Conservation (phyloP, 179 eudicot genomes). For the Silene noctiflora region DNA sequence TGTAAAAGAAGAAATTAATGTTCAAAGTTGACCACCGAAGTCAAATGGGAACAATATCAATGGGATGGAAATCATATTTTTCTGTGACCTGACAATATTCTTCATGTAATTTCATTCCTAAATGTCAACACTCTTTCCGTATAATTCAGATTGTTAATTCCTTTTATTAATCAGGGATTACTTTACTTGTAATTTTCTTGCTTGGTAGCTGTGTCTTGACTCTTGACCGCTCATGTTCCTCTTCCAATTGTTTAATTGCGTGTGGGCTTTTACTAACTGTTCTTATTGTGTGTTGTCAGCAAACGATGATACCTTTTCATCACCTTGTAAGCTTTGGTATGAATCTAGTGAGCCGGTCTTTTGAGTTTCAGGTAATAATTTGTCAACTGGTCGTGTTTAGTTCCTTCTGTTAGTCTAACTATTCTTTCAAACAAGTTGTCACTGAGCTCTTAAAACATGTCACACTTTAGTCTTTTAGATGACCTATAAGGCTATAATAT, state of each 20-base stretch:
- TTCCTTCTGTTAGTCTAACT: not conserved
- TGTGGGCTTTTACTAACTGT: not conserved
- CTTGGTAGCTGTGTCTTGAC: too few relatives aligned
- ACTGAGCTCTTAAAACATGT: not conserved
- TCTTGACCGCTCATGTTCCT: not conserved
- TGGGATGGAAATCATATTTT: too few relatives aligned
- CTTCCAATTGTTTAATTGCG: not conserved
- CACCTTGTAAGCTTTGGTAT: slow-evolving; percentile 81
- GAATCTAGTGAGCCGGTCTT: slow-evolving; percentile 91
- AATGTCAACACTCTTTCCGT: too few relatives aligned
- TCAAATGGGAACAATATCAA: too few relatives aligned
- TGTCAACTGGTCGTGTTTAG: not conserved
- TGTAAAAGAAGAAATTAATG: too few relatives aligned
- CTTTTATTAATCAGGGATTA: too few relatives aligned
- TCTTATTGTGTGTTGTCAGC: slow-evolving; percentile 44
- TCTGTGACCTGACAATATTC: too few relatives aligned
- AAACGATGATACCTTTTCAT: slow-evolving; percentile 93
- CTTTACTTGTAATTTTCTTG: too few relatives aligned
- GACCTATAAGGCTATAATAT: not conserved
- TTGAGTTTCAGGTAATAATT: slow-evolving; percentile 81
- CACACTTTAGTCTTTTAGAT: slow-evolving; percentile 1
- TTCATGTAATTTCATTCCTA: too few relatives aligned
- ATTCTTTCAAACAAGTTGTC: not conserved
- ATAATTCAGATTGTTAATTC: too few relatives aligned
- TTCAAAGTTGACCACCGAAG: too few relatives aligned